These are phyloP conservation scores for Candida nitratophila DNA, from an alignment of 805 yeast genomes.

Conservation along the genomic window DNA sequence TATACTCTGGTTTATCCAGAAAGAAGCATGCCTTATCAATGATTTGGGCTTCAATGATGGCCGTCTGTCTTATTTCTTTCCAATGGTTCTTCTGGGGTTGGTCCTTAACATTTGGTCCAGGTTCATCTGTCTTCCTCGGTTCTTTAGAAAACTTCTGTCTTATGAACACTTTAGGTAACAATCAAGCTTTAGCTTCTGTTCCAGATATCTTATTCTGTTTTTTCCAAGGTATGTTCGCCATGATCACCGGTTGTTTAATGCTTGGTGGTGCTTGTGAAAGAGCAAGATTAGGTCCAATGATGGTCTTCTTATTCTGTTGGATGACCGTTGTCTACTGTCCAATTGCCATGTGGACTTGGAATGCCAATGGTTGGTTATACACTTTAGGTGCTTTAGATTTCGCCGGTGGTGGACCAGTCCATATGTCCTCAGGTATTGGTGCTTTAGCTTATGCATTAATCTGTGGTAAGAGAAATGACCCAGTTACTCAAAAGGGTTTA, in stretches of 20 bases:
- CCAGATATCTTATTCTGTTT: conserved; percentile 89
- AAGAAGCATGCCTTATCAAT: conserved; percentile 93
- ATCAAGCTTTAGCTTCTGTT: conserved; percentile 56
- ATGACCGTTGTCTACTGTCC: conserved; percentile 94
- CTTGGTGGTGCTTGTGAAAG: conserved; percentile 98
- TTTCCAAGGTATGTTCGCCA: conserved; percentile 96
- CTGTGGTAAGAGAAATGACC: conserved; percentile 89
- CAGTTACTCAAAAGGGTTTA: conserved; percentile 55
- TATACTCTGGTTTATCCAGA: conserved; percentile 90
- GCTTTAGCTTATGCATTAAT: conserved; percentile 90
- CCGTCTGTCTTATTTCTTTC: conserved; percentile 73
- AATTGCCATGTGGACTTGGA: conserved; percentile 97
- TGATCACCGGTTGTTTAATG: conserved; percentile 88
- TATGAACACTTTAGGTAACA: conserved; percentile 76
- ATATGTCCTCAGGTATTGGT: conserved; percentile 88
- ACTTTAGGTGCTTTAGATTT: conserved; percentile 83
- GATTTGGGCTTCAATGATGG: conserved; percentile 91
- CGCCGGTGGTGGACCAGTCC: conserved; percentile 99
- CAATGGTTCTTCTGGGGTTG: conserved; percentile 99
- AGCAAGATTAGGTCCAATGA: conserved; percentile 93
- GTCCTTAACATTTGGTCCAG: conserved; percentile 65
- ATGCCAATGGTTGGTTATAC: conserved; percentile 69
- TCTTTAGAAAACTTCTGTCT: conserved; percentile 74
- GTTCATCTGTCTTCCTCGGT: conserved; percentile 63
- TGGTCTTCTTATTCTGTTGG: conserved; percentile 92